Conservation (phyloP, 768 basidiomycete genomes). For the Panellus pusillus region DNA sequence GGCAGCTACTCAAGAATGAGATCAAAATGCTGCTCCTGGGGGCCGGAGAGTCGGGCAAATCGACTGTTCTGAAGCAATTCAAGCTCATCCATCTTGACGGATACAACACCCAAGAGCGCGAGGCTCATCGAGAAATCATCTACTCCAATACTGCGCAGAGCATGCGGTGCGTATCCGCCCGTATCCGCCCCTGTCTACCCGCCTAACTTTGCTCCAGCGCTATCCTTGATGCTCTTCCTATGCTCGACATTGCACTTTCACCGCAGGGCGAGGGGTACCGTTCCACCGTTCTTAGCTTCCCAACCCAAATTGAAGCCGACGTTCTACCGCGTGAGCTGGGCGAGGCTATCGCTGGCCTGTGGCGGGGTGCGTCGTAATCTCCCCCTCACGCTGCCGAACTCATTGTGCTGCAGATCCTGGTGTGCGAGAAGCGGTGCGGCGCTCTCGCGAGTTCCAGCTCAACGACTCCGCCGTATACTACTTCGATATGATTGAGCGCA, state of each 20-base stretch:
- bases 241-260: constrained; percentile 70
- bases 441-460: constrained; percentile 92
- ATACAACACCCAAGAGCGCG: constrained; percentile 85
- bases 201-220: constrained; percentile 44
- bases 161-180: constrained; percentile 60
- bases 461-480: too few species aligned
- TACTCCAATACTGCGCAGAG: too few species aligned
- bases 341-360: constrained; percentile 77
- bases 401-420: constrained; percentile 48
- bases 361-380: constrained; percentile 36
- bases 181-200: not conserved
- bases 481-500: constrained; percentile 48
- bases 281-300: constrained; percentile 66
- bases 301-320: constrained; percentile 79
- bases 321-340: constrained; percentile 69
- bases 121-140: constrained; percentile 95
- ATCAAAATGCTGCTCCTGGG: constrained; percentile 96
- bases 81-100: constrained; percentile 92
- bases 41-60: constrained; percentile 97
- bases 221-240: constrained; percentile 88
- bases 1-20: constrained; percentile 52
- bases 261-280: constrained; percentile 69
- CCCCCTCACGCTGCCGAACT: constrained; percentile 1
- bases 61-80: too few species aligned
- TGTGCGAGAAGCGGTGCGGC: constrained; percentile 77